Evolutionary conservation across 176 grass and related monocot species (phyloP), one percentile per base, ranked within the genome.

Genomic region (Oryza nivara): DNA sequence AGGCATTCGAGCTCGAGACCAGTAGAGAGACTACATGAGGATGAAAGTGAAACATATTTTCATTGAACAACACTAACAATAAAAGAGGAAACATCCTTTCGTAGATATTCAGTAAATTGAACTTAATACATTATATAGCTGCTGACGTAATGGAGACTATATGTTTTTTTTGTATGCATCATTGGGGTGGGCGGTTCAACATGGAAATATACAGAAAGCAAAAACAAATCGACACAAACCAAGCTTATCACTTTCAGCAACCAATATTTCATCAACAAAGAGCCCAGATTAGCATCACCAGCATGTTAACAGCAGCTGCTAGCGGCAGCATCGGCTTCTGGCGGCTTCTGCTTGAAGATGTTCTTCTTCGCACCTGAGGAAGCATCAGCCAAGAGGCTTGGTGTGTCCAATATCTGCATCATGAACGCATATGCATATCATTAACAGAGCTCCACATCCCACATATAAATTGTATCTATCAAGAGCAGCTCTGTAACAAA

Each of bases 301-400:
- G 8, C 49, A 80, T 40, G 65, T 88, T 84, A 97, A 80, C 95
- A 97, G 56, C 95, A 97, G 84, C 95, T 79, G 47, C 90, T 86
- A 70, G 82, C 85, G 0, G 90, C 88, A 8, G 84, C 82, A 72
- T 95, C 95, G 72, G 90, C 75, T 90, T 95, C 84, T 0, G 92
- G 89, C 4, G 91, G 77, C 85, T 95, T 98, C 83, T 98, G 96
- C 71, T 92, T 98, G 79, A 99, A 99, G 73, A 99, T 99, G 52
- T 96, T 99, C 83, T 95, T 93, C 83, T 99, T 94, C 34, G 78
- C 78, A 58, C 93, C 86, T 0, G 91, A 87, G 0, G 93, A 94
- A 35, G 92, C 96, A 71, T 96, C 93, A 0, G 96, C 81, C 13
- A 95, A 73, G 48, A 99, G 93, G 78, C 91, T 99, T 28, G 96